Evolutionary conservation across 768 basidiomycete species (phyloP).

Genomic region (Amanita pallidorosea): DNA sequence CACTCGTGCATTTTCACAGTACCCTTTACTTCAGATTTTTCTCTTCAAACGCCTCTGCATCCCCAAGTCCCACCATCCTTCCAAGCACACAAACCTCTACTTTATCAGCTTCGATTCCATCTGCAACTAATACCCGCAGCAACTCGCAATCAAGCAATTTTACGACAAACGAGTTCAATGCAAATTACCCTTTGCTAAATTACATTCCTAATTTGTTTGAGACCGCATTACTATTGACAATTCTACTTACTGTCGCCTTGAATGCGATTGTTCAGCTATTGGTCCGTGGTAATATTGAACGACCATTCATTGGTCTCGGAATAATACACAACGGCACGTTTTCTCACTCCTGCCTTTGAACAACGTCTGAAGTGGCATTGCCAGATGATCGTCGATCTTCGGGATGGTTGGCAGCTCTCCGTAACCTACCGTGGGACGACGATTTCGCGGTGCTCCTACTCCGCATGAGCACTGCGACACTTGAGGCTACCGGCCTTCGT

Average conservation of each 20-base stretch:
- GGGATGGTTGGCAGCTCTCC: slow-evolving; percentile 13
- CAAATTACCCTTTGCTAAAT: slow-evolving; percentile 59
- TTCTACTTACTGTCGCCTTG: slow-evolving; percentile 46
- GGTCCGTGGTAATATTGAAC: slow-evolving; percentile 45
- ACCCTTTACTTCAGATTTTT: slow-evolving; percentile 35
- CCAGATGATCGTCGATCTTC: slow-evolving; percentile 9
- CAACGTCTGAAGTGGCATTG: neutral
- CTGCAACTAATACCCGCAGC: slow-evolving; percentile 2
- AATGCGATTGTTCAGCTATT: slow-evolving; percentile 59
- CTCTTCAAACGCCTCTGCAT: neutral
- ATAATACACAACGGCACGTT: slow-evolving; percentile 18
- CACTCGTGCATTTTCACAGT: slow-evolving; percentile 57
- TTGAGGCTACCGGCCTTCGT: slow-evolving; percentile 62
- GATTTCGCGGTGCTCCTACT: slow-evolving; percentile 65
- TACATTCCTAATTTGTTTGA: slow-evolving; percentile 70
- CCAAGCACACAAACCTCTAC: slow-evolving; percentile 8
- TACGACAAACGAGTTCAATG: neutral
- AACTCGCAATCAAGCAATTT: neutral
- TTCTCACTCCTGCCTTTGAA: neutral
- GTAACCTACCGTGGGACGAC: slow-evolving; percentile 47
- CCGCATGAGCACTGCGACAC: slow-evolving; percentile 61
- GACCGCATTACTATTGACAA: slow-evolving; percentile 45
- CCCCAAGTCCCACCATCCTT: slow-evolving; percentile 2
- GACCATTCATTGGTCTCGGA: slow-evolving; percentile 48
- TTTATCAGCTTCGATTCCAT: slow-evolving; percentile 10